Base-by-base conservation (phyloP, 140 eudicot genomes). In the Cichorium intybus region DNA sequence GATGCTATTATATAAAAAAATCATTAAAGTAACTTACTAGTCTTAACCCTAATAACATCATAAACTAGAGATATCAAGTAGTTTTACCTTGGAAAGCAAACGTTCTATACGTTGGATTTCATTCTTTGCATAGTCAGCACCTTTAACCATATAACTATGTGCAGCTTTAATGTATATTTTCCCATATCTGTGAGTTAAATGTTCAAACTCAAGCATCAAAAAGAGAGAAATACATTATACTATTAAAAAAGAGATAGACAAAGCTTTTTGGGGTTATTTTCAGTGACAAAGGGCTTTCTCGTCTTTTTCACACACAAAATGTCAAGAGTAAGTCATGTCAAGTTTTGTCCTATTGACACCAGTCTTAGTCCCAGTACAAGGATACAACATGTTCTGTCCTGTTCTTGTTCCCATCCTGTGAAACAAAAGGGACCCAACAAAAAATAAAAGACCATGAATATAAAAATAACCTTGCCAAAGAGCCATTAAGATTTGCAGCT, bases 51-150 rank as follows among this genome's bases (percentile, higher is more conserved):
- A 11, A 10, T 2, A 59, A 24, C 4, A 46, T 28, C 26, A 26
- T 28, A 11, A 64, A 48, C 14, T 14, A 2, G 57, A 34, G 5
- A 48, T 8, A 31, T 29, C 1, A 15, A 21, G 7, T 35, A 20
- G 16, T 18, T 14, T 57, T 82, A 90, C 97, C 97, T 90, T 82
- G 24, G 84, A 71, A 68, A 90, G 95, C 53, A 90, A 80, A 57
- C 95, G 93, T 26, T 90, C 97, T 59, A 90, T 66, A 54, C 97
- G 82, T 69, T 77, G 87, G 47, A 78, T 69, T 82, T 90, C 97
- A 60, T 87, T 90, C 78, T 75, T 90, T 18, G 95, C 89, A 65
- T 90, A 90, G 31, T 84, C 94, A 51, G 88, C 83, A 60, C 94
- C 97, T 77, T 86, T 90, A 24, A 77, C 86, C 87, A 90, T 23